Conservation (phyloP, 2,329 filamentous ascomycete genomes). For the Alternaria conjuncta region DNA sequence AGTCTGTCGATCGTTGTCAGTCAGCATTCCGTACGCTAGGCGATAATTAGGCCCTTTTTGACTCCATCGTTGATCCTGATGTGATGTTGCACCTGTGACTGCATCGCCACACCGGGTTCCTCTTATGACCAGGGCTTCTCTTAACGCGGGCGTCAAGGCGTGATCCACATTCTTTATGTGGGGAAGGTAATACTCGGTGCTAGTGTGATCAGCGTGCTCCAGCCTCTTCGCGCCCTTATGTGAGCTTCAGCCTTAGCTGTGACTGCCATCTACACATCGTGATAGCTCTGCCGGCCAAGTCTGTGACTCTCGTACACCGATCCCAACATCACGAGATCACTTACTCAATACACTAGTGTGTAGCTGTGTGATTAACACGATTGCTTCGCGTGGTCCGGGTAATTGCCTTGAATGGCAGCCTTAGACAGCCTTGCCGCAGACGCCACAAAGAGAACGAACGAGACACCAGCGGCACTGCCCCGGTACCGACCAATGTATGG, state of each 20-base stretch:
- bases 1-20: neutral
- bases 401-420: neutral
- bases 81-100: neutral
- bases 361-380: neutral
- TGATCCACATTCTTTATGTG: neutral
- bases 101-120: neutral
- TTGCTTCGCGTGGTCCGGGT: neutral
- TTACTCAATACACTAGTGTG: neutral
- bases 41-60: neutral
- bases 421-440: slow-evolving; percentile 6
- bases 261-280: neutral
- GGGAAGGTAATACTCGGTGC: neutral
- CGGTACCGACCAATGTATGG: neutral
- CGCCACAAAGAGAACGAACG: neutral
- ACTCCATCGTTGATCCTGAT: neutral
- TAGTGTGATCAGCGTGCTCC: neutral
- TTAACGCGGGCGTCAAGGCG: neutral
- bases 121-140: neutral
- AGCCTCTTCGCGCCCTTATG: neutral
- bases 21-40: neutral
- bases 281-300: neutral
- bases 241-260: slow-evolving; percentile 3
- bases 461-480: neutral
- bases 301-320: neutral
- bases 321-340: neutral